These are phyloP conservation scores for Xylaria acuta DNA, from an alignment of 495 filamentous ascomycete genomes.

Conservation along the genomic window DNA sequence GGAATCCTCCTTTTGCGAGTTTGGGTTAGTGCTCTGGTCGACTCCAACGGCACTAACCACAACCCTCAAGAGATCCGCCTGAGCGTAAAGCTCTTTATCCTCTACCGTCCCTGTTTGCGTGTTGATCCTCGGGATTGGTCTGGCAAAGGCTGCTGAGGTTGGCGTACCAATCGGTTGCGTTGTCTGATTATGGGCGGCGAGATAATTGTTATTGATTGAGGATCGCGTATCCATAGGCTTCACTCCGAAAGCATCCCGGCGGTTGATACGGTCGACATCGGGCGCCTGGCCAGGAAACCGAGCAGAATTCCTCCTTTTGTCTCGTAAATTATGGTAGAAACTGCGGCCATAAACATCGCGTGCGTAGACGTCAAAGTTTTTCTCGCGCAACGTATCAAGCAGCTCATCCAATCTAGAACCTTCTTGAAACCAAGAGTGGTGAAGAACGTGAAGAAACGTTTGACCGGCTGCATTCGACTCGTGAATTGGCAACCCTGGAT, in stretches of 20 bases:
- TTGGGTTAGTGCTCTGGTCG: conserved; percentile 33
- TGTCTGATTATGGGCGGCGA: not conserved
- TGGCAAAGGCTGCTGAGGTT: not conserved
- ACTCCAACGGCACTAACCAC: conserved; percentile 35
- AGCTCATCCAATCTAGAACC: conserved; percentile 37
- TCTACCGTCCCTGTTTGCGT: conserved; percentile 14
- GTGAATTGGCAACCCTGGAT: conserved; percentile 26
- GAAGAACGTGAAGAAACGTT: conserved; percentile 56
- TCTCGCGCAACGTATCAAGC: conserved; percentile 33
- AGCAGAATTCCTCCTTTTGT: conserved; percentile 20
- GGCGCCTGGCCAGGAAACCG: conserved; percentile 30
- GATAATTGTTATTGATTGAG: not conserved
- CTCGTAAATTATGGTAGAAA: conserved; percentile 49
- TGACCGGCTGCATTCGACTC: conserved; percentile 51
- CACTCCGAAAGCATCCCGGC: conserved; percentile 50
- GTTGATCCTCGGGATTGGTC: conserved; percentile 15
- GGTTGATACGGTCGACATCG: conserved; percentile 29
- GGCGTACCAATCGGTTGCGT: not conserved
- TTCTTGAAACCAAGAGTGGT: conserved; percentile 45
- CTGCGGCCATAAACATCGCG: conserved; percentile 54
- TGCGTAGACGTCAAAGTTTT: conserved; percentile 42
- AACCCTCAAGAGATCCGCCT: conserved; percentile 45
- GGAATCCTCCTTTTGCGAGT: conserved; percentile 45
- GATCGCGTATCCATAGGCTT: conserved; percentile 25
- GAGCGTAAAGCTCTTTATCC: conserved; percentile 29